Evolutionary conservation across 2,329 filamentous ascomycete species (phyloP).

Genomic region (Sclerotinia nivalis): DNA sequence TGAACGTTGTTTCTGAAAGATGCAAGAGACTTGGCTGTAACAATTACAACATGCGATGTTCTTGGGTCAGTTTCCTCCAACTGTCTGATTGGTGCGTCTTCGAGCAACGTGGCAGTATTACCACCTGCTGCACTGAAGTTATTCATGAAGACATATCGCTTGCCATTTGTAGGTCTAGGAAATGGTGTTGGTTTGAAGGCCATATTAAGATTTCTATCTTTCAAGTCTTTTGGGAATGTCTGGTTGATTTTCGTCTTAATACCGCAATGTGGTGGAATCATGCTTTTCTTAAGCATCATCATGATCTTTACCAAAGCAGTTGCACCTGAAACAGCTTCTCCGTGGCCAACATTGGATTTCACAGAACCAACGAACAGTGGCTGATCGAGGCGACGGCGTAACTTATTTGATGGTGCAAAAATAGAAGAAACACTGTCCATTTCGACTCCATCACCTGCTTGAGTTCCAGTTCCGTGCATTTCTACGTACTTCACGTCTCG

Average conservation of each 20-base stretch:
- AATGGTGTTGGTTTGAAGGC: conserved; percentile 29
- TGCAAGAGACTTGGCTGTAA: conserved; percentile 22
- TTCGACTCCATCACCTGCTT: conserved; percentile 25
- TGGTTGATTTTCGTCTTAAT: conserved; percentile 41
- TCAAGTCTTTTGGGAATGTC: conserved; percentile 40
- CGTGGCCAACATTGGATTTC: conserved; percentile 25
- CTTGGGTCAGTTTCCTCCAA: conserved; percentile 13
- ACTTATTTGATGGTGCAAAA: conserved; percentile 33
- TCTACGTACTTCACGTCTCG: conserved; percentile 27
- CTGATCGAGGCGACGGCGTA: conserved; percentile 25
- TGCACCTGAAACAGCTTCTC: conserved; percentile 31
- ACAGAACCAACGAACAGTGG: conserved; percentile 24
- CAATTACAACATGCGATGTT: conserved; percentile 22
- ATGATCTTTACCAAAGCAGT: conserved; percentile 38
- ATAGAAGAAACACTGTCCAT: conserved; percentile 24
- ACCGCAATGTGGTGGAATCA: conserved; percentile 35
- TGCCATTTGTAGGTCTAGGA: conserved; percentile 41
- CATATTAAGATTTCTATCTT: conserved; percentile 39
- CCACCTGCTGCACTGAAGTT: conserved; percentile 48
- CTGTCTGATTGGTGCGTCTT: conserved; percentile 29
- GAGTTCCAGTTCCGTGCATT: conserved; percentile 27
- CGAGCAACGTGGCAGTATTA: conserved; percentile 32
- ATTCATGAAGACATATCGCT: conserved; percentile 47
- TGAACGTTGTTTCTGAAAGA: conserved; percentile 25
- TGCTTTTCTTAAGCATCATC: conserved; percentile 36